Base-by-base conservation (phyloP, 2,329 filamentous ascomycete genomes). In the Whalleya microplaca region DNA sequence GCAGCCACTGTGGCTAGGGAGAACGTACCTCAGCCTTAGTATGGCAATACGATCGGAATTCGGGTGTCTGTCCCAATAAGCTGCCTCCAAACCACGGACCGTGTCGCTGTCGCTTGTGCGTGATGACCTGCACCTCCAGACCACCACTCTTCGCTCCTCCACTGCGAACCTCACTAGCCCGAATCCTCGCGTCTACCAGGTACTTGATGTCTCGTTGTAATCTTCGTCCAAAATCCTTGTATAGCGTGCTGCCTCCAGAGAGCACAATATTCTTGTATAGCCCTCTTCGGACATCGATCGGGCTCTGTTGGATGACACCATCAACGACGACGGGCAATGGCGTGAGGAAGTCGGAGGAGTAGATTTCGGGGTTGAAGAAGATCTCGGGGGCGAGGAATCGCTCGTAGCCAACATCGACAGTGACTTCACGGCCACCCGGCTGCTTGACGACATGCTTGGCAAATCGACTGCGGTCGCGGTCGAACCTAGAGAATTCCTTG, bases 261-360 rank as follows among this genome's bases (percentile, higher is more conserved):
- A 99, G 83, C 37, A 99, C 95, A 77, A 99, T 99, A 78, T 99
- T 99, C 86, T 99, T 99, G 85, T 99, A 99, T 40, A 99, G 83
- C 42, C 95, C 95, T 77, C 95, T 87, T 71, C 95, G 90, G 45
- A 99, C 96, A 72, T 99, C 95, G 68, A 99, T 99, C 42, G 95
- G 95, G 32, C 94, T 96, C 54, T 92, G 94, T 77, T 99, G 95
- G 68, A 99, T 99, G 62, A 98, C 95, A 54, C 89, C 90, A 72
- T 99, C 95, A 60, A 99, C 96, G 48, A 99, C 95, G 48, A 85
- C 90, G 21, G 95, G 95, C 8, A 99, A 84, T 14, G 95, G 95
- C 12, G 95, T 99, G 64, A 99, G 80, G 81, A 99, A 99, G 73
- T 99, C 95, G 65, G 94, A 98, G 60, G 92, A 96, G 83, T 98